Percentiles rank a stretch among this genome's conserved stretches.
Conservation (phyloP, 23 red algal species). For the Gracilaria domingensis region DNA sequence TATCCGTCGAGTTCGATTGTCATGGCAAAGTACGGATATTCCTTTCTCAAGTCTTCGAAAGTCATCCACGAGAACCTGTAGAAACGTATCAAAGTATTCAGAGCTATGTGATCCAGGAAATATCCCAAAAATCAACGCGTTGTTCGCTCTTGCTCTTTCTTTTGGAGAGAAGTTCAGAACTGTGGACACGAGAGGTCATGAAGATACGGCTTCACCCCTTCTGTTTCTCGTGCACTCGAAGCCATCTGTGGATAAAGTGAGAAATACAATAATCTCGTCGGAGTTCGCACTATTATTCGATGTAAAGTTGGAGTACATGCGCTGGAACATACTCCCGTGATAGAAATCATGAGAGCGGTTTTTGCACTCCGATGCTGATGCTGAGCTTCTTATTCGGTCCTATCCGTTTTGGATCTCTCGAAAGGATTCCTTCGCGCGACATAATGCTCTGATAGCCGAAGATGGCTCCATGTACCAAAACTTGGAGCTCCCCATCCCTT, state of each 20-base stretch:
- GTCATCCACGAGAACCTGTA: neutral
- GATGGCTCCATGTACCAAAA: neutral
- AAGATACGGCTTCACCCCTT: neutral
- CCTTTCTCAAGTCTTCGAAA: conserved; percentile 7
- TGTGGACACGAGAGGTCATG: neutral
- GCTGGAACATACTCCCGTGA: conserved; percentile 4
- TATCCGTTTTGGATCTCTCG: neutral
- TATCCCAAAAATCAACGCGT: neutral
- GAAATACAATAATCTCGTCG: neutral
- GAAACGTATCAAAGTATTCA: conserved; percentile 20
- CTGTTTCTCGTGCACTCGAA: neutral
- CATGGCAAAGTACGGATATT: neutral
- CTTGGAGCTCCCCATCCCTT: neutral
- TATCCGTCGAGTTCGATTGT: no score
- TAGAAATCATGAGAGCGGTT: neutral
- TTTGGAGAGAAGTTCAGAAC: no score
- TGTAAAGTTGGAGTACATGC: neutral
- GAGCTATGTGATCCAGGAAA: conserved; percentile 9
- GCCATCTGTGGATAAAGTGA: neutral
- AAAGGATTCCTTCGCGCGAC: neutral
- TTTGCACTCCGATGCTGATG: neutral
- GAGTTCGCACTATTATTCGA: neutral
- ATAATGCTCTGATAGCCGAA: neutral
- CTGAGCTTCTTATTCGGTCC: neutral
- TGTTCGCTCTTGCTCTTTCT: neutral